phyloP scores from a whole-genome alignment of 306 rosid species.

The Amphicarpaea edgeworthii region DNA sequence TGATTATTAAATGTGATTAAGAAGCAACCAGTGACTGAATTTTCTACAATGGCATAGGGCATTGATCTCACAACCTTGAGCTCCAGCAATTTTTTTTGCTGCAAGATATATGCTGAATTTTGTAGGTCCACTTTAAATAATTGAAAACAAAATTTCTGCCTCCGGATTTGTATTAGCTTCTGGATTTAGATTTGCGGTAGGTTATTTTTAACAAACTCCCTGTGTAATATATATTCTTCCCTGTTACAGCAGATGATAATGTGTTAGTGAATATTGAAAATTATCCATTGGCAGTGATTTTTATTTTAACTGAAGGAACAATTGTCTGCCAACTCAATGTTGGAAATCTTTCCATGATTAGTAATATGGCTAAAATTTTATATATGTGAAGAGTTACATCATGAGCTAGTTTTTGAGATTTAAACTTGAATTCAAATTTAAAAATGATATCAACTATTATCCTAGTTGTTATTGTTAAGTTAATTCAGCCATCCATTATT shows the following conservation, averaged over 20 bases:
- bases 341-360: too few relatives aligned
- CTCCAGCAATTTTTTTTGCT: constrained; percentile 13
- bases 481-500: too few relatives aligned
- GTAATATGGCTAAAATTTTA: too few relatives aligned
- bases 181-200: neutral
- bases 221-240: neutral
- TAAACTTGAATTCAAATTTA: too few relatives aligned
- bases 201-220: neutral
- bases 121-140: constrained; percentile 26
- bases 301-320: neutral
- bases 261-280: neutral
- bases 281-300: neutral
- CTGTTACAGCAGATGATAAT: neutral
- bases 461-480: too few relatives aligned
- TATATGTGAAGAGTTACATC: too few relatives aligned
- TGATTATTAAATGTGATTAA: constrained; percentile 29
- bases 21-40: constrained; percentile 4
- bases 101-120: constrained; percentile 21
- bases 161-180: neutral
- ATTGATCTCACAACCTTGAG: constrained; percentile 26
- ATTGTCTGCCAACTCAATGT: neutral
- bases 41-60: constrained; percentile 4
- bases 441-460: too few relatives aligned
- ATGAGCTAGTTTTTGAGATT: too few relatives aligned
- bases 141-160: constrained; percentile 21